These are phyloP conservation scores for Manihot esculenta DNA, from an alignment of 441 rosid species.

Conservation along the genomic window DNA sequence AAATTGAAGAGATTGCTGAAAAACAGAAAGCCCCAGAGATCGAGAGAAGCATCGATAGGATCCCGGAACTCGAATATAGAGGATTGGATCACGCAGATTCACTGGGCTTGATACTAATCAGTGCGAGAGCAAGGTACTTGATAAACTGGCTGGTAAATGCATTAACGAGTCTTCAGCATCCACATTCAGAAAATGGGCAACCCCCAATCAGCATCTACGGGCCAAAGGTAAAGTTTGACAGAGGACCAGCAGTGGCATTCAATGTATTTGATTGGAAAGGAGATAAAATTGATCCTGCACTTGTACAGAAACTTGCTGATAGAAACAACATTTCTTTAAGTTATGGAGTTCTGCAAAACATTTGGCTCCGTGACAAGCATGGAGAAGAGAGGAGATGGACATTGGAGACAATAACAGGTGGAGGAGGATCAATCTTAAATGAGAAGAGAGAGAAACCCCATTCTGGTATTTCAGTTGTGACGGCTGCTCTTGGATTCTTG, in stretches of 20 bases:
- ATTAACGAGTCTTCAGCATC: conserved; percentile 62
- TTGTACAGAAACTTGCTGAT: conserved; percentile 83
- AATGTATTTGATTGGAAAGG: conserved; percentile 88
- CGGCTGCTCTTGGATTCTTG: conserved; percentile 63
- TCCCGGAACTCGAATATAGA: conserved; percentile 37
- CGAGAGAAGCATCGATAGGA: not conserved
- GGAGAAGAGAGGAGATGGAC: conserved; percentile 36
- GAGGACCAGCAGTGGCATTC: conserved; percentile 80
- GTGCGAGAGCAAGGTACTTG: conserved; percentile 55
- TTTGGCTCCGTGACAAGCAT: conserved; percentile 40
- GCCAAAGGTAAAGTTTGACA: conserved; percentile 47
- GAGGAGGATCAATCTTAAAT: conserved; percentile 9
- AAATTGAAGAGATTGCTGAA: conserved; percentile 13
- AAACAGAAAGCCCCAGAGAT: conserved; percentile 37
- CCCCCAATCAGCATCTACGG: conserved; percentile 69
- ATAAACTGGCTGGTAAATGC: conserved; percentile 76
- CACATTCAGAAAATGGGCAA: conserved; percentile 45
- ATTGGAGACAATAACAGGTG: conserved; percentile 27
- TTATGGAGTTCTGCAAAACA: conserved; percentile 47
- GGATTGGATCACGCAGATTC: conserved; percentile 76
- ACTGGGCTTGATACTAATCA: conserved; percentile 52
- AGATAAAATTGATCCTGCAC: conserved; percentile 57
- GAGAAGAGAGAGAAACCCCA: conserved; percentile 22
- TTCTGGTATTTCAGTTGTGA: conserved; percentile 53
- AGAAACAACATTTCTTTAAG: conserved; percentile 58